Evolutionary conservation across 306 rosid genomes (phyloP), one percentile per base, ranked within the genome.

Genomic region (Gleditsia sinensis): DNA sequence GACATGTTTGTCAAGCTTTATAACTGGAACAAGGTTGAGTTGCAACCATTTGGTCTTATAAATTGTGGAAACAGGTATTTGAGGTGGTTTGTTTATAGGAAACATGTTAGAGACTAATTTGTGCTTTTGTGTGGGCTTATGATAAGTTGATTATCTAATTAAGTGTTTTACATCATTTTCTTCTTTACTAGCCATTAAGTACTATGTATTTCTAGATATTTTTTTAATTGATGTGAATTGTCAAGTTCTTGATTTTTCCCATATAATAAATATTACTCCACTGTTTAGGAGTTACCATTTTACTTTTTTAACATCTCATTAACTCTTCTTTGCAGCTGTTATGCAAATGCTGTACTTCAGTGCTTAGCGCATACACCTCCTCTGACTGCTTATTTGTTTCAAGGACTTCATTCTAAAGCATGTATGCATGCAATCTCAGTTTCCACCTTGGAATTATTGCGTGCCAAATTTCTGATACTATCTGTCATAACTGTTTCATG

Each of bases 341-440:
- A 87, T 81, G 96, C 96, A 40, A 93, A 91, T 82, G 92, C 88
- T 55, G 88, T 91, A 46, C 94, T 93, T 78, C 96, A 93, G 93
- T 91, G 97, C 83, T 86, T 93, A 78, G 86, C 88, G 42, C 86
- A 88, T 75, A 87, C 97, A 72, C 98, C 98, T 21, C 98, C 96
- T 21, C 69, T 93, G 86, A 85, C 92, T 81, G 87, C 94, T 46
- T 93, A 91, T 85, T 83, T 91, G 60, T 91, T 93, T 79, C 96
- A 91, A 85, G 91, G 92, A 49, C 84, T 85, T 62, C 98, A 93
- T 85, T 91, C 94, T 16, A 85, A 85, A 79, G 74, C 85, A 78
- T 93, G 98, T 93, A 89, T 7, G 98, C 79, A 51, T 76, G 64
- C 40, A n/a, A 45, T 55, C 46, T 30, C 5, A 13, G 40, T 64